A percentile compares a stretch with the other conserved stretches of the same genome.
phyloP scores from a whole-genome alignment of 2,329 filamentous ascomycete genomes.

The Zymoseptoria tritici region DNA sequence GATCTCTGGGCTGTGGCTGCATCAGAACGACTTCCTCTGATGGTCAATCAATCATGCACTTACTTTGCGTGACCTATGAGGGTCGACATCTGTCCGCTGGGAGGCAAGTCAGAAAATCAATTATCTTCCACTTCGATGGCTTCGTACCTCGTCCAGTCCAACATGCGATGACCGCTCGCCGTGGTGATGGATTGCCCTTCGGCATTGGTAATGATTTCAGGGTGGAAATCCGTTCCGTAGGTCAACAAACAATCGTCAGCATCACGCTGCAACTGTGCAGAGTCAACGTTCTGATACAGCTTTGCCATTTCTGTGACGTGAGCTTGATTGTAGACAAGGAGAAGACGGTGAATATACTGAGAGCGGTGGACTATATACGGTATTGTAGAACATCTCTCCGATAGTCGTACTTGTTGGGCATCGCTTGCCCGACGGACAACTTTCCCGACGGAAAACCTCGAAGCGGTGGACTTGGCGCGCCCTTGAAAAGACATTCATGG shows the following conservation, averaged over 20 bases:
- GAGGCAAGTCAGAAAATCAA: background rate
- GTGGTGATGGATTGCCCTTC: conserved; percentile 14
- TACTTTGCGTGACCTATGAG: conserved; percentile 46
- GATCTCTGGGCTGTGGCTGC: conserved; percentile 44
- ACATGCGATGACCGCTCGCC: conserved; percentile 33
- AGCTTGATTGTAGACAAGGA: background rate
- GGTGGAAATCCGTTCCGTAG: conserved; percentile 16
- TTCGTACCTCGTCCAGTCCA: conserved; percentile 46
- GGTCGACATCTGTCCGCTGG: conserved; percentile 50
- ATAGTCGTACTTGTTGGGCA: background rate
- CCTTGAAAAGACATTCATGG: background rate
- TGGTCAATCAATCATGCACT: background rate
- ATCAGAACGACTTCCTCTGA: background rate
- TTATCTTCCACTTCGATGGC: background rate
- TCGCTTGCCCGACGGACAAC: background rate
- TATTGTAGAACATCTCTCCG: background rate
- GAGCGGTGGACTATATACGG: background rate
- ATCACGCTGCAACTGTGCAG: conserved; percentile 12
- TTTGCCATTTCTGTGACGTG: conserved; percentile 5
- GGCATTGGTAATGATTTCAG: conserved; percentile 16
- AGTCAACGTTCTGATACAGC: conserved; percentile 13
- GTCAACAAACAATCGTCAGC: conserved; percentile 13
- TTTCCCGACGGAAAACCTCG: background rate
- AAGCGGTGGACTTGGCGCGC: background rate
- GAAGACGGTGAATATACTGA: background rate